Evolutionary conservation across 2,329 filamentous ascomycete species (phyloP).

Genomic region (Keithomyces neogunnii): DNA sequence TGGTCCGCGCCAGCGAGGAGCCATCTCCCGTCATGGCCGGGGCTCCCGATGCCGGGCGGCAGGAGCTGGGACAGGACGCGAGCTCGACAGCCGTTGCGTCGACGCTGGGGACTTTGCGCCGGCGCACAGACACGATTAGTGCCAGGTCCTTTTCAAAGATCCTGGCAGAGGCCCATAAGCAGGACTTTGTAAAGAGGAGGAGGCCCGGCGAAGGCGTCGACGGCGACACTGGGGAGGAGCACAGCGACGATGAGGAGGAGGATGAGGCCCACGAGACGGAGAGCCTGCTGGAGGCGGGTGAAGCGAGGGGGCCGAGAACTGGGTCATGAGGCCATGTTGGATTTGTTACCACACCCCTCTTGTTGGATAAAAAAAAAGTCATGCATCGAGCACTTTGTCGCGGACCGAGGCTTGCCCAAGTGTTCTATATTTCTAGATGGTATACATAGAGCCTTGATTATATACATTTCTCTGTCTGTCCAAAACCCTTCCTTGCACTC

Average conservation of each 20-base stretch:
- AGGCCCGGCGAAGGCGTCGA: slow-evolving; percentile 20
- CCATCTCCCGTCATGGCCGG: slow-evolving; percentile 9
- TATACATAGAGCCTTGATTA: background rate
- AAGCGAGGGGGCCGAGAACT: background rate
- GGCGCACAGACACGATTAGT: slow-evolving; percentile 22
- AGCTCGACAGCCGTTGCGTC: slow-evolving; percentile 15
- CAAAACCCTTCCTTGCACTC: background rate
- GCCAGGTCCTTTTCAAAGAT: slow-evolving; percentile 45
- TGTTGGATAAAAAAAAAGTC: too few relatives aligned
- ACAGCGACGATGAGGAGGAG: slow-evolving; percentile 23
- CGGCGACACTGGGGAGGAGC: slow-evolving; percentile 14
- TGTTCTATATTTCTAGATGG: background rate
- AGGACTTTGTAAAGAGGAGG: slow-evolving; percentile 83
- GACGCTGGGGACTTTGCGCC: slow-evolving; percentile 17
- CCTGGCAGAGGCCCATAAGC: slow-evolving; percentile 76
- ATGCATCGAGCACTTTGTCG: too few relatives aligned
- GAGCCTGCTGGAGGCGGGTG: slow-evolving; percentile 9
- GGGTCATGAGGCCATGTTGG: slow-evolving; percentile 3
- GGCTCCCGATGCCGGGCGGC: slow-evolving; percentile 11
- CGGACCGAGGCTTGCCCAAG: background rate
- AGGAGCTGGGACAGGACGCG: slow-evolving; percentile 5
- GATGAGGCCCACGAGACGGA: slow-evolving; percentile 14
- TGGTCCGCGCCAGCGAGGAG: slow-evolving; percentile 32
- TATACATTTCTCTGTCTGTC: background rate
- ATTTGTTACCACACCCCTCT: too few relatives aligned